Percentiles rank a stretch among this genome's conserved stretches.
phyloP scores from a whole-genome alignment of 768 basidiomycete genomes.

The Podaxis carcinomalis region DNA sequence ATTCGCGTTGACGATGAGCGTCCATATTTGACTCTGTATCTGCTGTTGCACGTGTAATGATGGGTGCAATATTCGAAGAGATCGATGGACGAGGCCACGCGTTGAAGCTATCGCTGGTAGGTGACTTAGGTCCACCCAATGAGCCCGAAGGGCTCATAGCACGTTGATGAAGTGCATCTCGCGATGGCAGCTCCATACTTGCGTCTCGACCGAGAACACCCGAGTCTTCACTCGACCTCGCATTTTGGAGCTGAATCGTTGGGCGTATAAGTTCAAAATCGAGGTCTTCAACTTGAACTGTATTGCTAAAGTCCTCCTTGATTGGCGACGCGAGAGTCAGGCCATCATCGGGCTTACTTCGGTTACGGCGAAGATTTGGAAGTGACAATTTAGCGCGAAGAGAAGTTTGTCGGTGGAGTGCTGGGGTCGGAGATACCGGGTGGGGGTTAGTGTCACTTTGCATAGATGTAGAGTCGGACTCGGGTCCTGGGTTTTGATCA shows the following conservation, averaged over 20 bases:
- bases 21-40: constrained; percentile 42
- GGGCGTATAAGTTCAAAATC: constrained; percentile 79
- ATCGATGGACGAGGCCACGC: constrained; percentile 3
- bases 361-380: constrained; percentile 54
- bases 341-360: constrained; percentile 33
- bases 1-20: constrained; percentile 73
- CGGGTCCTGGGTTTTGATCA: not conserved
- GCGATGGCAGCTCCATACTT: constrained; percentile 25
- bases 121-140: constrained; percentile 21
- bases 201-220: constrained; percentile 29
- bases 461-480: constrained; percentile 20
- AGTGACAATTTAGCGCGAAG: constrained; percentile 65
- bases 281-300: constrained; percentile 67
- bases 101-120: constrained; percentile 13
- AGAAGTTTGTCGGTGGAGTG: constrained; percentile 32
- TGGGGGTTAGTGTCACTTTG: constrained; percentile 30
- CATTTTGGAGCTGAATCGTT: constrained; percentile 29
- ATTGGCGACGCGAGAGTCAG: constrained; percentile 12
- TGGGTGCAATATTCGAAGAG: not conserved
- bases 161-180: constrained; percentile 19
- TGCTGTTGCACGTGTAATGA: constrained; percentile 11
- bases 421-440: constrained; percentile 33
- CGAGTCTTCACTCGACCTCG: constrained; percentile 55
- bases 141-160: constrained; percentile 44
- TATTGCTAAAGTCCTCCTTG: not conserved